These are phyloP conservation scores for Aspergillus bridgeri DNA, from an alignment of 495 filamentous ascomycete species.

Conservation along the genomic window DNA sequence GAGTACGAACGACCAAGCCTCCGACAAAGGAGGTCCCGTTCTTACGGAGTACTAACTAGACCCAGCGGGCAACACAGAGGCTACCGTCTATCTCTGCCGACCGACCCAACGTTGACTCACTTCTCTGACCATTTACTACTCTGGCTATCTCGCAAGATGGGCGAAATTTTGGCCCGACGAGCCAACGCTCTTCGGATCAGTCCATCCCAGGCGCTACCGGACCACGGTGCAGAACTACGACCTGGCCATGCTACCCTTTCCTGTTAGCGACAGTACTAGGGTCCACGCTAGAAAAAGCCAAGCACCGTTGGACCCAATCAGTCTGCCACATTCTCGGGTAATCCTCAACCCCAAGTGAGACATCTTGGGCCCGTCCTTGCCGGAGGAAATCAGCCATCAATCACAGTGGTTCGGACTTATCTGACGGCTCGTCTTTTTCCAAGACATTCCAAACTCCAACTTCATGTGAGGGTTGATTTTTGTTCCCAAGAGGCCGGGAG, in stretches of 20 bases:
- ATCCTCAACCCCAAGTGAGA: constrained; percentile 14
- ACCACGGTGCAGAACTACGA: not conserved
- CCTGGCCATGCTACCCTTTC: not conserved
- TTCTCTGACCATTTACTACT: too few relatives aligned
- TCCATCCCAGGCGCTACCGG: not conserved
- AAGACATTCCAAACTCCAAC: constrained; percentile 20
- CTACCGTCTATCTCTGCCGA: too few relatives aligned
- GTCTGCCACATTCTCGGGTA: not conserved
- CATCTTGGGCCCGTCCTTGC: constrained; percentile 12
- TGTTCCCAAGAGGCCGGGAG: not conserved
- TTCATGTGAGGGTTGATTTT: constrained; percentile 15
- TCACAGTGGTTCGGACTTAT: not conserved
- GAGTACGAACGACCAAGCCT: too few relatives aligned
- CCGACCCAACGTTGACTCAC: too few relatives aligned
- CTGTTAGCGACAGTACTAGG: constrained; percentile 5
- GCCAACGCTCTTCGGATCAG: not conserved
- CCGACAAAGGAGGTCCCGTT: too few relatives aligned
- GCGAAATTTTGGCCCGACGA: not conserved
- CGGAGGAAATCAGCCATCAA: constrained; percentile 1
- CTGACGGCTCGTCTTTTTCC: constrained; percentile 3
- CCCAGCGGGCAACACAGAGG: too few relatives aligned
- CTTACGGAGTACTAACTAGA: too few relatives aligned
- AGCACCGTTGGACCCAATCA: constrained; percentile 18
- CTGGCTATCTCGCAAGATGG: not conserved
- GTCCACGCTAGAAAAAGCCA: constrained; percentile 24